Conservation (phyloP, 441 rosid species). For the Euphorbia celastroides region DNA sequence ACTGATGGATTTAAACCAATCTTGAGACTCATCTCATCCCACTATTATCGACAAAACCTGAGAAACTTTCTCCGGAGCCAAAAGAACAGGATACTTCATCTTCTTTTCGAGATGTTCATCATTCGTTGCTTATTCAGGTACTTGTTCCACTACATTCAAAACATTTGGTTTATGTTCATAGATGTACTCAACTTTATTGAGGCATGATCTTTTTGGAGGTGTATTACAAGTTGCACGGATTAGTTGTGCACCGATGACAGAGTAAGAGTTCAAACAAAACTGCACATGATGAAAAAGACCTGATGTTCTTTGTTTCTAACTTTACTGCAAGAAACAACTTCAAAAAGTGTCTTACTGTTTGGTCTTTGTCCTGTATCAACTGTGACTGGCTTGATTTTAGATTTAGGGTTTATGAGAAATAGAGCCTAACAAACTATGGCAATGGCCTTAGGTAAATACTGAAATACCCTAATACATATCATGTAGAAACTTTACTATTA, state of each 20-base stretch:
- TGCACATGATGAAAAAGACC: not conserved
- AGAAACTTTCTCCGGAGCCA: constrained; percentile 41
- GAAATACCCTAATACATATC: no score
- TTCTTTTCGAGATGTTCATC: constrained; percentile 58
- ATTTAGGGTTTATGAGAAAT: no score
- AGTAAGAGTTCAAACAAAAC: not conserved
- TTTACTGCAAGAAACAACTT: not conserved
- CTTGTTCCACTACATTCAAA: constrained; percentile 1
- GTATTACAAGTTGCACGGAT: not conserved
- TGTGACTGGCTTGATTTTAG: no score
- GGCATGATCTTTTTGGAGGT: not conserved
- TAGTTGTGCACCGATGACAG: not conserved
- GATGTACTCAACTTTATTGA: not conserved
- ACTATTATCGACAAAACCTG: constrained; percentile 57
- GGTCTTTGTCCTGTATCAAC: no score
- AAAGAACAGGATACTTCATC: constrained; percentile 39
- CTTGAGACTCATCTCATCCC: constrained; percentile 86
- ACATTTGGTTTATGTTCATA: not conserved
- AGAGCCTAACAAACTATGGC: no score
- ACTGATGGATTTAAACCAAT: constrained; percentile 89
- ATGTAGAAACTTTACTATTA: no score
- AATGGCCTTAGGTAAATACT: no score
- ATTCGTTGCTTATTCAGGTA: constrained; percentile 89
- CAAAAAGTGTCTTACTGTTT: not conserved
- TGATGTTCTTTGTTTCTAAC: not conserved